These are phyloP conservation scores for Phlebiopsis gigantea DNA, from an alignment of 768 basidiomycete species.

Conservation along the genomic window DNA sequence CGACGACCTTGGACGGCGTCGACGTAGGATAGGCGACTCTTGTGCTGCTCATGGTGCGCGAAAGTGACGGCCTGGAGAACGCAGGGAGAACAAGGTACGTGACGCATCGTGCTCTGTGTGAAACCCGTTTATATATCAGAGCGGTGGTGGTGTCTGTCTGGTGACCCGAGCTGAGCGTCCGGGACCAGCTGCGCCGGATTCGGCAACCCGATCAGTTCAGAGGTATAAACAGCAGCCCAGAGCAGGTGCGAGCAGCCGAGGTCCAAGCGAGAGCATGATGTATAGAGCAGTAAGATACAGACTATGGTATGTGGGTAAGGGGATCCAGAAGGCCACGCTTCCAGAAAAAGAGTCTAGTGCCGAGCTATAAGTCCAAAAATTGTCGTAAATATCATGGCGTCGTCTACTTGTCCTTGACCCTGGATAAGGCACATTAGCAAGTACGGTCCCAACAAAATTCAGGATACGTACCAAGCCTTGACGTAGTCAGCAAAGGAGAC, in stretches of 20 bases:
- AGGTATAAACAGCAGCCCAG: not conserved
- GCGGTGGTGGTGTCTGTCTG: not conserved
- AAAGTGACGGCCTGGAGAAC: not conserved
- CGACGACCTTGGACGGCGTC: not conserved
- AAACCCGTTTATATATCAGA: not conserved
- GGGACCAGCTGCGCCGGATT: not conserved
- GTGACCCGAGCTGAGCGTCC: not conserved
- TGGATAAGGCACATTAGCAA: not conserved
- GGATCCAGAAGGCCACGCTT: not conserved
- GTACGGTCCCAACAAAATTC: not conserved
- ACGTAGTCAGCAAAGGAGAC: conserved; percentile 97
- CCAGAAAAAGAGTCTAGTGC: not conserved
- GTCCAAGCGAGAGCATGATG: conserved; percentile 1
- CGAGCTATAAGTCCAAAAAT: not conserved
- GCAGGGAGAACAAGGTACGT: not conserved
- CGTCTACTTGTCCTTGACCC: conserved; percentile 43
- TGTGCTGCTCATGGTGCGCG: conserved; percentile 6
- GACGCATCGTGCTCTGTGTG: not conserved
- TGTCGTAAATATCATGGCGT: conserved; percentile 9
- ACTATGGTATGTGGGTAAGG: conserved; percentile 8
- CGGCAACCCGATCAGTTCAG: not conserved
- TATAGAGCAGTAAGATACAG: conserved; percentile 11
- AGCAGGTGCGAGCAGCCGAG: not conserved
- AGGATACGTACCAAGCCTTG: conserved; percentile 60
- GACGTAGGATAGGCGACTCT: not conserved